Base-by-base conservation (phyloP, 805 yeast genomes). In the Saccharomycopsis malanga region DNA sequence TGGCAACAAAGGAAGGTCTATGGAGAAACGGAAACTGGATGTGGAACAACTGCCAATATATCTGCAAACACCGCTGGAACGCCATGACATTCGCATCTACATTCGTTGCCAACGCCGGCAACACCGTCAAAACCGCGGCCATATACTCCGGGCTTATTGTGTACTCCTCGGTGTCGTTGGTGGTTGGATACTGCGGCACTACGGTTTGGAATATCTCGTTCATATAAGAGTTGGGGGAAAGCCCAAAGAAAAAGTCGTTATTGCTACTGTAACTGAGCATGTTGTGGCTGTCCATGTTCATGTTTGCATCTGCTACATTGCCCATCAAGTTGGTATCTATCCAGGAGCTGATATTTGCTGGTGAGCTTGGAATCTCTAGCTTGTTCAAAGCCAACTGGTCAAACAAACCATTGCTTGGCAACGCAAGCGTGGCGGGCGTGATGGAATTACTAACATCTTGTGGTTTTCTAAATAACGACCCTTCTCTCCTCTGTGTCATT, bases 1-100 rank as follows among this genome's bases (percentile, higher is more conserved):
- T 62, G 0, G 84, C 75, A 40, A 69, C 66, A 53, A 79, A 79
- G 1, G 66, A 68, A 0, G 73, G 73, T 38, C 66, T 66, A 50
- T 73, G 77, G 32, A 73, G 48, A 21, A 73, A 63, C 9, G 77
- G 76, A 51, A 67, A 69, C 55, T 76, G 81, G 3, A 77, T 72
- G 60, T 73, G 86, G 60, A 68, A 79, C 23, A 71, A 63, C 2
- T 62, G 55, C 85, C 85, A 79, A 55, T 76, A 79, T 5, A 55
- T 42, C 29, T 59, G 59, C 9, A 66, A 49, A 40, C 58, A 61
- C 23, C 53, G 42, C 29, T 56, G 57, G 15, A 59, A 48, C 15
- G 48, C 47, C 1, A 37, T 21, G 7, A 39, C 24, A 23, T 44
- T 48, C 29, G 40, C 38, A 25, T 40, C 47, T 17, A 25, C 22